A percentile compares a stretch with the other conserved stretches of the same genome.
Evolutionary conservation across 164 flowering plant species (phyloP).

Genomic region (Vitis rupestris): DNA sequence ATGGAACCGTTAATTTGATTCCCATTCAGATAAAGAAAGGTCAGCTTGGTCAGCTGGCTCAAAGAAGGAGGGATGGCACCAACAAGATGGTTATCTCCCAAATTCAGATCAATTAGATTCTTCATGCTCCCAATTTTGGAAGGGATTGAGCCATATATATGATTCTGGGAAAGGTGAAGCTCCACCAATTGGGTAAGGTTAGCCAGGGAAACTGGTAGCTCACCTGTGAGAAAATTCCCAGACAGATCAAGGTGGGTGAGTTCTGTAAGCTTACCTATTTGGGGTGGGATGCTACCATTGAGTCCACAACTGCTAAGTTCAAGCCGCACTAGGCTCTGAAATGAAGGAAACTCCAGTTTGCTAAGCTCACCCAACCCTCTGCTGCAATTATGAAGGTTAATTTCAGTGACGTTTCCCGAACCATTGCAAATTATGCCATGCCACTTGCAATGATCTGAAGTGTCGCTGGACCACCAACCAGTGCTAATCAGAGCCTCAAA

Average conservation of each 20-base stretch:
- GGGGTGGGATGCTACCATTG: constrained; percentile 4
- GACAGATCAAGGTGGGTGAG: constrained; percentile 8
- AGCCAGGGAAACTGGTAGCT: neutral
- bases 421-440: neutral
- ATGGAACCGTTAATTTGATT: neutral
- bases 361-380: too few relatives aligned
- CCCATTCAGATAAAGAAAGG: neutral
- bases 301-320: neutral
- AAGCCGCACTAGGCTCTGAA: constrained; percentile 6
- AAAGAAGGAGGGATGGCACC: constrained; percentile 9
- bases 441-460: constrained; percentile 6
- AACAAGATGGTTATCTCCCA: constrained; percentile 1
- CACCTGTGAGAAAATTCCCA: neutral
- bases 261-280: constrained; percentile 4
- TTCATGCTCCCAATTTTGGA: neutral
- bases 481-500: neutral
- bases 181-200: neutral
- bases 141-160: constrained; percentile 6
- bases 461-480: constrained; percentile 4
- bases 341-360: constrained; percentile 4
- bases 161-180: constrained; percentile 1
- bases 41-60: neutral
- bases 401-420: constrained; percentile 2
- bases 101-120: neutral
- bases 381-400: neutral